Conservation (phyloP, 2,329 filamentous ascomycete genomes). For the Phaeosphaeriaceae sp. region DNA sequence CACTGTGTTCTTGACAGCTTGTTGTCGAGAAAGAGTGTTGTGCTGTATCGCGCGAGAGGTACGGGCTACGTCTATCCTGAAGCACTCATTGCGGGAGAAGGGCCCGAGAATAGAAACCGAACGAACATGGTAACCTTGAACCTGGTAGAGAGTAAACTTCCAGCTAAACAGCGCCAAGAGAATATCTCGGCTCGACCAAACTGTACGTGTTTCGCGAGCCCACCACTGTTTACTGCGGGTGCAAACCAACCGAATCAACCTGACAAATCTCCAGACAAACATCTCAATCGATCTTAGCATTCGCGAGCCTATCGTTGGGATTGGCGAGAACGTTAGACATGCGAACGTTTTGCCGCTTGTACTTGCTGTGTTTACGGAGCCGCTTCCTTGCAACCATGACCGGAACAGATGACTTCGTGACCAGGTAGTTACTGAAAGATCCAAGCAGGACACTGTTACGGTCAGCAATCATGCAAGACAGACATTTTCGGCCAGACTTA, state of each 20-base stretch:
- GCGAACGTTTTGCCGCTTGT: slow-evolving; percentile 72
- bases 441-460: slow-evolving; percentile 81
- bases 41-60: background rate
- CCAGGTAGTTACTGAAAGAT: slow-evolving; percentile 96
- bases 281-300: slow-evolving; percentile 74
- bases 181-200: slow-evolving; percentile 31
- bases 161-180: slow-evolving; percentile 28
- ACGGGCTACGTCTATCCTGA: slow-evolving; percentile 14
- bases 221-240: slow-evolving; percentile 16
- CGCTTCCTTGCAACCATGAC: slow-evolving; percentile 98
- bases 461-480: slow-evolving; percentile 29
- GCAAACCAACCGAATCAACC: slow-evolving; percentile 28
- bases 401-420: slow-evolving; percentile 94
- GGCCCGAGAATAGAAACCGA: slow-evolving; percentile 18
- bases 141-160: slow-evolving; percentile 21
- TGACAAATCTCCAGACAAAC: slow-evolving; percentile 44
- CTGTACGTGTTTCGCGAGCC: slow-evolving; percentile 42
- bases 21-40: background rate
- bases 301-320: slow-evolving; percentile 70
- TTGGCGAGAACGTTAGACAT: slow-evolving; percentile 84
- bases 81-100: slow-evolving; percentile 26
- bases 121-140: slow-evolving; percentile 16
- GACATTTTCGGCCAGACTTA: slow-evolving; percentile 54
- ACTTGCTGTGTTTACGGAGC: slow-evolving; percentile 84
- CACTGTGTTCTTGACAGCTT: background rate